phyloP scores from a whole-genome alignment of 208 protist species.

The Vickermania spadyakhi region DNA sequence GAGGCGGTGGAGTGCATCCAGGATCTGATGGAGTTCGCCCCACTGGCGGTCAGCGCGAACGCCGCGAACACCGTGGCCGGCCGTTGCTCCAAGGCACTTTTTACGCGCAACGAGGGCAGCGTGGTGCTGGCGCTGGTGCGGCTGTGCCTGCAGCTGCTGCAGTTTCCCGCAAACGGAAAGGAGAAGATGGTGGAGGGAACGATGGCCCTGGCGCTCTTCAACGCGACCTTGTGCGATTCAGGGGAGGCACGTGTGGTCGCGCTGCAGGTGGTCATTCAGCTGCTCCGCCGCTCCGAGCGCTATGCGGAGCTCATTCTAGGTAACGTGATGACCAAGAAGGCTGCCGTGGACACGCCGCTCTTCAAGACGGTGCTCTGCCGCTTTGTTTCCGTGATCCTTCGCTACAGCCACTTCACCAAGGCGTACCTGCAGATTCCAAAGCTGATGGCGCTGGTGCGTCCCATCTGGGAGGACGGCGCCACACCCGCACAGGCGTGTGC shows the following conservation, averaged over 20 bases:
- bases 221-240: constrained; percentile 76
- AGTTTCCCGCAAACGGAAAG: constrained; percentile 76
- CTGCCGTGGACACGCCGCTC: constrained; percentile 67
- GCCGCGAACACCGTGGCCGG: constrained; percentile 75
- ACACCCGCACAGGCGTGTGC: constrained; percentile 55
- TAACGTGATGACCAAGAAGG: constrained; percentile 74
- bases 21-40: constrained; percentile 76
- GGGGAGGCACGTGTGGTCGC: constrained; percentile 69
- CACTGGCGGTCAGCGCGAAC: constrained; percentile 46
- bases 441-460: constrained; percentile 42
- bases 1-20: constrained; percentile 85
- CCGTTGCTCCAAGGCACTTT: constrained; percentile 86
- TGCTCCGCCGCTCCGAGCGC: constrained; percentile 68
- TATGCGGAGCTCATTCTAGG: constrained; percentile 85
- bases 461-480: constrained; percentile 65
- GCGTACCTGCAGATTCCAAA: constrained; percentile 67
- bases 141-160: constrained; percentile 76
- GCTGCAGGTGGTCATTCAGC: constrained; percentile 66
- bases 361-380: constrained; percentile 84
- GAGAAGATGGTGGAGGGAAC: constrained; percentile 87
- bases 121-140: constrained; percentile 80
- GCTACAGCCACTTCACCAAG: constrained; percentile 68
- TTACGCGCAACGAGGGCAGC: constrained; percentile 78
- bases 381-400: constrained; percentile 83
- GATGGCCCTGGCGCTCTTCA: constrained; percentile 87